Conservation (phyloP, 2,329 filamentous ascomycete genomes). For the Aaosphaeria pasadenensis region DNA sequence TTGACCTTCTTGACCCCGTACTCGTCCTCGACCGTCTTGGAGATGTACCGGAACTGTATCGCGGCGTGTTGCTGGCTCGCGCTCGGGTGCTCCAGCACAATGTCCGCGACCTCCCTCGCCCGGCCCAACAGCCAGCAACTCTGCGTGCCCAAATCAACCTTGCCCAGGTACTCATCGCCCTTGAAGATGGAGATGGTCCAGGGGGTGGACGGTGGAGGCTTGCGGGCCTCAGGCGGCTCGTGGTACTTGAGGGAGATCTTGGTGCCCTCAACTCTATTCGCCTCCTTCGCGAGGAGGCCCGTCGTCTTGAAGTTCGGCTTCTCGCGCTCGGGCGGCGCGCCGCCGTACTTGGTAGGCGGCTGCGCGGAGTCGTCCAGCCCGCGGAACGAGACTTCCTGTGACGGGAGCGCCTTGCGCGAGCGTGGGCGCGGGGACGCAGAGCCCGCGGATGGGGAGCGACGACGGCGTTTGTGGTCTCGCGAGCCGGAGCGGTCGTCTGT, state of each 20-base stretch:
- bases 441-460: constrained; percentile 33
- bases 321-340: constrained; percentile 61
- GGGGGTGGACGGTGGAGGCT: constrained; percentile 70
- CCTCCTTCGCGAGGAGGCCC: constrained; percentile 80
- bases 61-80: constrained; percentile 95
- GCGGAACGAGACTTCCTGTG: constrained; percentile 46
- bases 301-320: constrained; percentile 83
- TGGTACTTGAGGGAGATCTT: constrained; percentile 89
- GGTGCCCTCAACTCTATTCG: constrained; percentile 76
- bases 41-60: constrained; percentile 84
- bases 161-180: constrained; percentile 73
- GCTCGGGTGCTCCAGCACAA: constrained; percentile 84
- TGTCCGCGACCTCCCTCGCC: constrained; percentile 76
- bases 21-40: constrained; percentile 82
- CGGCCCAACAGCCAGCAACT: constrained; percentile 91
- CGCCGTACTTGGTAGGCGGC: constrained; percentile 28
- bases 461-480: constrained; percentile 32
- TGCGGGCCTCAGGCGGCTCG: constrained; percentile 89
- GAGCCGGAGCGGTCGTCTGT: constrained; percentile 14
- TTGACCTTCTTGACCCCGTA: constrained; percentile 51
- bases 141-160: constrained; percentile 69
- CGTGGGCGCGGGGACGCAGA: constrained; percentile 43
- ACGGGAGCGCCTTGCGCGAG: constrained; percentile 43
- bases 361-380: constrained; percentile 28
- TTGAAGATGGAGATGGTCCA: constrained; percentile 97